These are phyloP conservation scores for Diaporthe sp. DNA, from an alignment of 2,329 filamentous ascomycete species.

Conservation along the genomic window DNA sequence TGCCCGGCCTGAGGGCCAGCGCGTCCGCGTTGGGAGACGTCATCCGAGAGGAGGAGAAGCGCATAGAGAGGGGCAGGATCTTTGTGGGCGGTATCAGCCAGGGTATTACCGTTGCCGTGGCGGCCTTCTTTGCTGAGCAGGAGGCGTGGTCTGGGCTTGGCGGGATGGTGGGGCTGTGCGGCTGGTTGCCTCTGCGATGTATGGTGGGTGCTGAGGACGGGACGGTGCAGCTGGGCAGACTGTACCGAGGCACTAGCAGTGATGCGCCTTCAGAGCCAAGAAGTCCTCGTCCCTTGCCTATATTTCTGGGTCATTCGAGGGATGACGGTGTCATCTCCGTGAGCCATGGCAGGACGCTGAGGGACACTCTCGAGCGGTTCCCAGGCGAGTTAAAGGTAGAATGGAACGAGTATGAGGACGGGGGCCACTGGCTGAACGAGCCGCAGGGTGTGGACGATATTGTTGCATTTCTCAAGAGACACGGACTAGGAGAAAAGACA, in stretches of 20 bases:
- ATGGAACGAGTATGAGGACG: constrained; percentile 49
- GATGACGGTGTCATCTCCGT: constrained; percentile 49
- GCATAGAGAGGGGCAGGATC: neutral
- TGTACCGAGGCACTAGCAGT: neutral
- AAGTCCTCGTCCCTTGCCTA: constrained; percentile 36
- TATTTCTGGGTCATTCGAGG: constrained; percentile 47
- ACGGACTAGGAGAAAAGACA: neutral
- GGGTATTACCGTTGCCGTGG: constrained; percentile 14
- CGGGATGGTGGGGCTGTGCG: constrained; percentile 30
- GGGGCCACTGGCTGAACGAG: constrained; percentile 48
- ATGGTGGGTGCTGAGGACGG: neutral
- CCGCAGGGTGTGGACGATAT: constrained; percentile 46
- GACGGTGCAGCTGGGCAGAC: neutral
- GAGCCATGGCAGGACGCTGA: constrained; percentile 45
- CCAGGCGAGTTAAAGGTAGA: constrained; percentile 39
- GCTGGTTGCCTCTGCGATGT: constrained; percentile 22
- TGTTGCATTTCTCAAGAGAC: neutral
- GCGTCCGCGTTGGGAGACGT: neutral
- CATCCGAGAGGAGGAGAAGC: neutral
- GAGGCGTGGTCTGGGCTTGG: neutral
- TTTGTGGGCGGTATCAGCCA: constrained; percentile 40
- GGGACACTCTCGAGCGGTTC: constrained; percentile 42
- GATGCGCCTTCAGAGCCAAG: neutral
- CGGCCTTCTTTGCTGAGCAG: constrained; percentile 12
- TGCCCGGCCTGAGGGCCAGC: neutral